Evolutionary conservation across 805 yeast genomes (phyloP).

Genomic region (Candida tammaniensis): DNA sequence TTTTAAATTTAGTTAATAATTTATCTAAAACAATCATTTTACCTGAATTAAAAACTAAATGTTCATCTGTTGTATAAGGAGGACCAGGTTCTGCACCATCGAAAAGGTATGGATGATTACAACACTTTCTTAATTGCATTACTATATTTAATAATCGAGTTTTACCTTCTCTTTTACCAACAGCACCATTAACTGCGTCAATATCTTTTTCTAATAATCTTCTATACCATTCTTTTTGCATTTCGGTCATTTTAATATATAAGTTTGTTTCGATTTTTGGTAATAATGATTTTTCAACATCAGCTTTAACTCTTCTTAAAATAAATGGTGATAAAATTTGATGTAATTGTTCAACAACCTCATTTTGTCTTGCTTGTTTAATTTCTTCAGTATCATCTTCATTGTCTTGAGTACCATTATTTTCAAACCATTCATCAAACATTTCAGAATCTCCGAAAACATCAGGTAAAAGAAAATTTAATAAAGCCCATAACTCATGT

Average conservation of each 20-base stretch:
- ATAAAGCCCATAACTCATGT: slow-evolving; percentile 94
- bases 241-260: slow-evolving; percentile 91
- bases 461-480: slow-evolving; percentile 89
- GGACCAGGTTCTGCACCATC: slow-evolving; percentile 99
- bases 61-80: slow-evolving; percentile 94
- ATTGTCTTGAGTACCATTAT: slow-evolving; percentile 38
- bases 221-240: slow-evolving; percentile 93
- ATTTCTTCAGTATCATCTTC: slow-evolving; percentile 19
- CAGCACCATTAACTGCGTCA: slow-evolving; percentile 93
- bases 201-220: slow-evolving; percentile 86
- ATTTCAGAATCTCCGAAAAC: slow-evolving; percentile 88
- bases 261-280: slow-evolving; percentile 90
- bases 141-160: slow-evolving; percentile 89
- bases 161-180: slow-evolving; percentile 91
- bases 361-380: slow-evolving; percentile 57
- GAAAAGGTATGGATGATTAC: slow-evolving; percentile 94
- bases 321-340: slow-evolving; percentile 85
- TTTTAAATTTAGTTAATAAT: slow-evolving; percentile 65
- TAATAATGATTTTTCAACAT: slow-evolving; percentile 84
- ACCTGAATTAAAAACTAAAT: slow-evolving; percentile 83
- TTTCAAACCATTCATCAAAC: slow-evolving; percentile 90
- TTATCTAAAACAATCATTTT: slow-evolving; percentile 89
- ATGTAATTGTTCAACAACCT: slow-evolving; percentile 84
- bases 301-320: slow-evolving; percentile 85
- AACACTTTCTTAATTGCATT: slow-evolving; percentile 94